These are phyloP conservation scores for Geotrichum macrosporum DNA, from an alignment of 1,139 yeast genomes.

Conservation along the genomic window DNA sequence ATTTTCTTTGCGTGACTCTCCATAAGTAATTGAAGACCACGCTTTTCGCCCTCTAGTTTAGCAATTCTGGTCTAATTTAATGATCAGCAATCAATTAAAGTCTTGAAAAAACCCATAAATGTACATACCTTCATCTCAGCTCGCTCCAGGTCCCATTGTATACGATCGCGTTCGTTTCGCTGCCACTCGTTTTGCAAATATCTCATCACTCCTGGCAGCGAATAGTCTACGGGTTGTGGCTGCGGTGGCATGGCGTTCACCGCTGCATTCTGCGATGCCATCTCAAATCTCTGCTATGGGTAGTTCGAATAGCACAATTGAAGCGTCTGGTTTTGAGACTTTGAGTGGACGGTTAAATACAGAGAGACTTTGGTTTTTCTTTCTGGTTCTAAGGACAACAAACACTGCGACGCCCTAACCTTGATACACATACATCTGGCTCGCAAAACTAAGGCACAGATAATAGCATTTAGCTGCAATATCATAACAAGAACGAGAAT, in stretches of 20 bases:
- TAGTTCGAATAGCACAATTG: no score
- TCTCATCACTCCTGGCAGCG: constrained; percentile 51
- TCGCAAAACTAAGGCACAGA: no score
- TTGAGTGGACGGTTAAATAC: neutral
- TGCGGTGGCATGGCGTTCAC: constrained; percentile 3
- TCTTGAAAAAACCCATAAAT: neutral
- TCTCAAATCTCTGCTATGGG: neutral
- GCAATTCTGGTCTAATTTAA: constrained; percentile 37
- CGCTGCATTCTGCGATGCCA: constrained; percentile 8
- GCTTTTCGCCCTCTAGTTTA: constrained; percentile 41
- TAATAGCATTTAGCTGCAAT: no score
- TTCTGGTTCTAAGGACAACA: neutral
- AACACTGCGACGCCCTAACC: neutral
- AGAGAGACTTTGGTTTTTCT: neutral
- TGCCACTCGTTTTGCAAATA: constrained; percentile 56
- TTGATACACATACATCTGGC: no score
- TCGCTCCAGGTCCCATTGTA: constrained; percentile 53
- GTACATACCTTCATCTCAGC: constrained; percentile 46
- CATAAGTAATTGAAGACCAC: constrained; percentile 34
- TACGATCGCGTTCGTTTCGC: constrained; percentile 51
- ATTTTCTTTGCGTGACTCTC: constrained; percentile 34
- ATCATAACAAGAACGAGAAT: neutral
- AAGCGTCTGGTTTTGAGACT: no score
- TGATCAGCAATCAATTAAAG: neutral
- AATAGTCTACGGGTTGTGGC: constrained; percentile 33